Percentiles rank a stretch among this genome's conserved stretches.
Conservation (phyloP, 75 land plant species). For the Isoetes taiwanensis region DNA sequence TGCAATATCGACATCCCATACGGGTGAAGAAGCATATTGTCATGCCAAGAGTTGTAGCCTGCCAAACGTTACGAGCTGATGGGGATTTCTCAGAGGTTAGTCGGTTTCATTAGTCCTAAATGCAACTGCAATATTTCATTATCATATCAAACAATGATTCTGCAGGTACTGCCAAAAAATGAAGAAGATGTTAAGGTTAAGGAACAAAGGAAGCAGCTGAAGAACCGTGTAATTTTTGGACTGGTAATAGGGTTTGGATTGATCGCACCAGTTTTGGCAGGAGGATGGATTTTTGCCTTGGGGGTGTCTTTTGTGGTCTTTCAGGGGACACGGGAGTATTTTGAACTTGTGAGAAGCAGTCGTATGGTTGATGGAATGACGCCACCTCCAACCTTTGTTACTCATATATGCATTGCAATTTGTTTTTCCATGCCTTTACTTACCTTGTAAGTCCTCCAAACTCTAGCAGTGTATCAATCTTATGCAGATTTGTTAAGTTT, state of each 20-base stretch:
- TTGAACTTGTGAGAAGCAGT: constrained; percentile 84
- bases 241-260: constrained; percentile 53
- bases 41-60: too few species aligned
- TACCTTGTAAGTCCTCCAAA: constrained; percentile 77
- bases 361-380: constrained; percentile 84
- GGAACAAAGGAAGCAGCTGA: constrained; percentile 50
- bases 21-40: too few species aligned
- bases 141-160: too few species aligned
- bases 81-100: too few species aligned
- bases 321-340: constrained; percentile 67
- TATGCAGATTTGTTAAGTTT: too few species aligned
- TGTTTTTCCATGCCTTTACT: constrained; percentile 82
- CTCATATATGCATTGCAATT: constrained; percentile 68
- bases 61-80: too few species aligned
- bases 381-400: constrained; percentile 83
- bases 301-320: constrained; percentile 43
- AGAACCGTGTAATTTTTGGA: constrained; percentile 66
- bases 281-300: constrained; percentile 84
- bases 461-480: too few species aligned
- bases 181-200: too few species aligned
- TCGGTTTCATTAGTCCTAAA: too few species aligned
- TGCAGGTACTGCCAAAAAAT: too few species aligned
- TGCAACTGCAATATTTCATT: too few species aligned
- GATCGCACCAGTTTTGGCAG: constrained; percentile 66
- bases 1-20: too few species aligned